Percentiles rank a stretch among this genome's conserved stretches.
Conservation (phyloP, 495 filamentous ascomycete species). For the Aspergillus avenaceus region DNA sequence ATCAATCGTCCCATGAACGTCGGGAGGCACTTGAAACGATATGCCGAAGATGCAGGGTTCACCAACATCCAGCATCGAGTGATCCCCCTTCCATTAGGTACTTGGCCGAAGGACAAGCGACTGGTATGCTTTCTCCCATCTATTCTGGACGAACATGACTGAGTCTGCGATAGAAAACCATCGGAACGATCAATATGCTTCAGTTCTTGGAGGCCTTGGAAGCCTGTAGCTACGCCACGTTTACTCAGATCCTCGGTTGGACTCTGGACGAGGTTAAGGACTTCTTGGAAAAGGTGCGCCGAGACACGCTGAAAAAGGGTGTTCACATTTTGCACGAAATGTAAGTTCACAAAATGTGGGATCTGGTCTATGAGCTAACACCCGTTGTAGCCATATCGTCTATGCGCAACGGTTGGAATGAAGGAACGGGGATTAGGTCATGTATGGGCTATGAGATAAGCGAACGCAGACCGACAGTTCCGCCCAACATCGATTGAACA, state of each 20-base stretch:
- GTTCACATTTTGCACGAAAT: no score
- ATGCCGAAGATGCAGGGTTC: no score
- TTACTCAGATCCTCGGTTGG: slow-evolving; percentile 7
- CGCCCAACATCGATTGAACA: no score
- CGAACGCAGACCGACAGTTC: no score
- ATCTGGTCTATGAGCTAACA: no score
- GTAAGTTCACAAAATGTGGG: no score
- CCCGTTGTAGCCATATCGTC: no score
- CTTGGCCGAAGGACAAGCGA: slow-evolving; percentile 3
- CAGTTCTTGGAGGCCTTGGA: slow-evolving; percentile 7
- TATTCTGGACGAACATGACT: neutral
- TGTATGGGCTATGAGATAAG: no score
- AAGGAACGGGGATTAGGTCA: no score
- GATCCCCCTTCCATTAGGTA: slow-evolving; percentile 2
- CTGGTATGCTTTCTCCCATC: slow-evolving; percentile 1
- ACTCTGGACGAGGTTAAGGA: slow-evolving; percentile 2
- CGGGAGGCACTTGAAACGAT: no score
- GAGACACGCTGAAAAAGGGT: neutral
- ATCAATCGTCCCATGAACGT: no score
- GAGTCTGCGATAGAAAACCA: neutral
- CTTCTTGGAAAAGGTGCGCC: neutral
- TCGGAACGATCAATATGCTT: slow-evolving; percentile 6
- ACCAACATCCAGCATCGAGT: slow-evolving; percentile 1
- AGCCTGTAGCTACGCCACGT: slow-evolving; percentile 3
- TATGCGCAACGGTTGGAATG: no score